Conservation (phyloP, 2,329 filamentous ascomycete species). For the Fusarium papillatum region DNA sequence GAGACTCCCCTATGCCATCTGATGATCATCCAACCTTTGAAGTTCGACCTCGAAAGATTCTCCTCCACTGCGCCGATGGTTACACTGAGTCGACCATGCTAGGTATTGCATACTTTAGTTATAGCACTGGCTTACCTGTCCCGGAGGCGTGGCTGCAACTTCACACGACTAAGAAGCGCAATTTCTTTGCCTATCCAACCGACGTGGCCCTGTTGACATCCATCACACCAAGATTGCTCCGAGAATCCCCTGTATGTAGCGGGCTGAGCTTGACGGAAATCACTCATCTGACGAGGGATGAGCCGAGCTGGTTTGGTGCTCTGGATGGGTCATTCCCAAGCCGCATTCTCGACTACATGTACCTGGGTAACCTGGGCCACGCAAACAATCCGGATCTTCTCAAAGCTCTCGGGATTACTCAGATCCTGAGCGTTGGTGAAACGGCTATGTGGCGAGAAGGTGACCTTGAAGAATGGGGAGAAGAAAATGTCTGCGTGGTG, state of each 20-base stretch:
- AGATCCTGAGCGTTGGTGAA: constrained; percentile 94
- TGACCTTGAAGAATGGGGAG: constrained; percentile 79
- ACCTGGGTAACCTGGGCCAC: constrained; percentile 92
- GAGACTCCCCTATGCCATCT: constrained; percentile 42
- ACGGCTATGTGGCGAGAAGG: constrained; percentile 84
- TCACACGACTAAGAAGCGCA: constrained; percentile 84
- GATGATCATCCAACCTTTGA: constrained; percentile 32
- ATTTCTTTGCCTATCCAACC: constrained; percentile 96
- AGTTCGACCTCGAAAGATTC: constrained; percentile 72
- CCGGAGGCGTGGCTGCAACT: constrained; percentile 90
- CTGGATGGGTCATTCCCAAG: constrained; percentile 94
- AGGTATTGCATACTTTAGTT: constrained; percentile 93
- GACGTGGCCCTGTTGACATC: constrained; percentile 87
- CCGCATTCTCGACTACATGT: constrained; percentile 93
- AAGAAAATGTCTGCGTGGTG: constrained; percentile 84
- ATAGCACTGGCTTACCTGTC: constrained; percentile 84
- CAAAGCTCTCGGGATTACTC: constrained; percentile 82
- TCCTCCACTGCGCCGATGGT: constrained; percentile 95
- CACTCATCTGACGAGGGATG: constrained; percentile 64
- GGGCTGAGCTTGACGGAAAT: constrained; percentile 67
- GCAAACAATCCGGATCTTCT: constrained; percentile 94
- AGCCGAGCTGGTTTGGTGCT: constrained; percentile 85
- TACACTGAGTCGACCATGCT: constrained; percentile 96
- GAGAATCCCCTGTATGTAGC: constrained; percentile 72
- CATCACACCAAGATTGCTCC: constrained; percentile 82